A percentile compares a stretch with the other conserved stretches of the same genome.
Evolutionary conservation across 208 protist species (phyloP).

Genomic region (Wallacemonas rigidus): DNA sequence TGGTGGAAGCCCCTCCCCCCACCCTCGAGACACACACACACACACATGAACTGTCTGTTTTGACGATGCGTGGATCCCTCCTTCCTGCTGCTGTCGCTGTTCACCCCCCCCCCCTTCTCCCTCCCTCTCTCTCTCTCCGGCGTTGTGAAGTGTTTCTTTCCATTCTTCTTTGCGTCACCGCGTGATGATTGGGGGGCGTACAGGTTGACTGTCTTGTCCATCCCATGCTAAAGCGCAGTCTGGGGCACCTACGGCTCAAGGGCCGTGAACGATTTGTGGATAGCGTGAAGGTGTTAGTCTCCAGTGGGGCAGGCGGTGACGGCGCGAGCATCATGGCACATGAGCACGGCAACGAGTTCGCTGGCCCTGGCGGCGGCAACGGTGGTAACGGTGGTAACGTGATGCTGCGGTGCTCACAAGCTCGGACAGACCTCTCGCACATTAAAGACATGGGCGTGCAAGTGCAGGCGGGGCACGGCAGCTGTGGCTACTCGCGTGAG

Average conservation of each 20-base stretch:
- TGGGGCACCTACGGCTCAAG: slow-evolving; percentile 10
- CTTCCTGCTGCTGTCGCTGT: too few relatives aligned
- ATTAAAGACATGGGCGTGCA: slow-evolving; percentile 74
- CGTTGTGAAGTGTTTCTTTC: slow-evolving; percentile 13
- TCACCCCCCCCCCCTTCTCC: too few relatives aligned
- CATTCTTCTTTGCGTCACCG: slow-evolving; percentile 13
- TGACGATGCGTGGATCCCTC: too few relatives aligned
- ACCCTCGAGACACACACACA: too few relatives aligned
- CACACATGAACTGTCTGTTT: too few relatives aligned
- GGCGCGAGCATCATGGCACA: slow-evolving; percentile 89
- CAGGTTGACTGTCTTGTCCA: background rate
- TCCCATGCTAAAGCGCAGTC: slow-evolving; percentile 22
- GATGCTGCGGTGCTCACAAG: slow-evolving; percentile 63
- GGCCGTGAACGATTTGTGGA: slow-evolving; percentile 68
- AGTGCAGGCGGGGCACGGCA: slow-evolving; percentile 56
- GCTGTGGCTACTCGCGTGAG: slow-evolving; percentile 72
- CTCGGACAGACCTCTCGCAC: slow-evolving; percentile 61
- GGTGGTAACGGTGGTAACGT: slow-evolving; percentile 89
- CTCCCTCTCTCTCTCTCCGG: too few relatives aligned
- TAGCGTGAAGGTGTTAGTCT: slow-evolving; percentile 82
- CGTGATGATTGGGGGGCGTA: background rate
- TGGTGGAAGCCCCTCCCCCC: too few relatives aligned
- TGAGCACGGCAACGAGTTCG: slow-evolving; percentile 88
- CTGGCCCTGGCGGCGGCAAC: slow-evolving; percentile 90
- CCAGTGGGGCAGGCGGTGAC: slow-evolving; percentile 83